Evolutionary conservation across 2,329 filamentous ascomycete genomes (phyloP).

Genomic region (Botryotinia globosa): DNA sequence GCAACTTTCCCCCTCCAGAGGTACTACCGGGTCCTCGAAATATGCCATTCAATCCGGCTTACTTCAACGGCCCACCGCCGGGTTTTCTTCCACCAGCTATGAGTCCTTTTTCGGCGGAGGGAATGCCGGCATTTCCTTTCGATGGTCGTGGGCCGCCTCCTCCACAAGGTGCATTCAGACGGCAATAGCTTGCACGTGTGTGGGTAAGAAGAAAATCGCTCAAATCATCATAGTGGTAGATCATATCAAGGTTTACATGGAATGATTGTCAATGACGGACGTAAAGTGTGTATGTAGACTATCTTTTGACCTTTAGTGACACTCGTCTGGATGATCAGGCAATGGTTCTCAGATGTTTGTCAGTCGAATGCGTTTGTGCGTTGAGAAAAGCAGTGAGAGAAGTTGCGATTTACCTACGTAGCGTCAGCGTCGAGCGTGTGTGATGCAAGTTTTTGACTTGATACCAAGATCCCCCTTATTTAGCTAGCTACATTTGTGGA

Average conservation of each 20-base stretch:
- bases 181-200: slow-evolving; percentile 33
- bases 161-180: slow-evolving; percentile 47
- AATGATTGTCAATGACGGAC: not conserved
- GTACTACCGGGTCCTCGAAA: slow-evolving; percentile 42
- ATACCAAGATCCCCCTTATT: slow-evolving; percentile 6
- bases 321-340: not conserved
- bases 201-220: not conserved
- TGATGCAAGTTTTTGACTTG: not conserved
- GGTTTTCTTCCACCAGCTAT: slow-evolving; percentile 56
- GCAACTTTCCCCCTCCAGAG: slow-evolving; percentile 47
- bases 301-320: not conserved
- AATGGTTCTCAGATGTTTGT: not conserved
- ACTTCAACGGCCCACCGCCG: slow-evolving; percentile 46
- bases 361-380: slow-evolving; percentile 5
- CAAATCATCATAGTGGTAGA: not conserved
- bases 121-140: slow-evolving; percentile 51
- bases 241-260: not conserved
- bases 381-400: not conserved
- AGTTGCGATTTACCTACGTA: not conserved
- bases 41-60: slow-evolving; percentile 52
- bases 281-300: slow-evolving; percentile 2
- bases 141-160: slow-evolving; percentile 51
- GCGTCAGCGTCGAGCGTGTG: not conserved
- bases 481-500: slow-evolving; percentile 8
- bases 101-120: slow-evolving; percentile 52